Conservation (phyloP, 768 basidiomycete species). For the Rhizopogon vinicolor region DNA sequence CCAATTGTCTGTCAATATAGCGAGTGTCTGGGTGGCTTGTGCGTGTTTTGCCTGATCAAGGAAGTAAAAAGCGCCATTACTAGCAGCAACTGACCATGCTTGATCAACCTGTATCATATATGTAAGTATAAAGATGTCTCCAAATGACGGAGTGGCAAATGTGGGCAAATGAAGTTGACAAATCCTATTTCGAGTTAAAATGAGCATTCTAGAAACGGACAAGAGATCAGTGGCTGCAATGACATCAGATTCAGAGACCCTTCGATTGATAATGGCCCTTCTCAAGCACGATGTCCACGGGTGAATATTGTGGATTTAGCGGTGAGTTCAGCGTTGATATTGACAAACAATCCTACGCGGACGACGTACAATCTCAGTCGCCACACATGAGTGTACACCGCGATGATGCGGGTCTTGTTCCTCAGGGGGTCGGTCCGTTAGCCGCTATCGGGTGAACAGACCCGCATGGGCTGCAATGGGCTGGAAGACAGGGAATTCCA, state of each 20-base stretch:
- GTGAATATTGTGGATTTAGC: neutral
- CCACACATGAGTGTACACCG: too few species aligned
- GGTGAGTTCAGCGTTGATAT: neutral
- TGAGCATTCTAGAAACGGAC: neutral
- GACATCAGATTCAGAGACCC: neutral
- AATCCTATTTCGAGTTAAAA: neutral
- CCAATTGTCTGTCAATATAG: neutral
- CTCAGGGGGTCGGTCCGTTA: too few species aligned
- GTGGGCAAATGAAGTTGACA: neutral
- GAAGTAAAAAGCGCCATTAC: neutral
- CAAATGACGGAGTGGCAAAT: neutral
- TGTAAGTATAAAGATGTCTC: neutral
- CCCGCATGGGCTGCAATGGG: too few species aligned
- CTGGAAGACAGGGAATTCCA: too few species aligned
- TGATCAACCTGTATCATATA: neutral
- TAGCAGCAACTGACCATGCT: neutral
- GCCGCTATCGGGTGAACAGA: too few species aligned
- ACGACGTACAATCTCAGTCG: too few species aligned
- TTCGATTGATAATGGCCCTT: neutral
- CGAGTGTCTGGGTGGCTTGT: neutral
- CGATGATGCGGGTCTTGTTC: too few species aligned
- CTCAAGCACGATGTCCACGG: neutral
- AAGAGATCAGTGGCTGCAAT: neutral
- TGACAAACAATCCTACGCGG: too few species aligned
- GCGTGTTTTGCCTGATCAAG: slow-evolving; percentile 3